A percentile compares a stretch with the other conserved stretches of the same genome.
These are phyloP conservation scores for Brasilioporus rufonigricans DNA, from an alignment of 768 basidiomycete species.

Conservation along the genomic window DNA sequence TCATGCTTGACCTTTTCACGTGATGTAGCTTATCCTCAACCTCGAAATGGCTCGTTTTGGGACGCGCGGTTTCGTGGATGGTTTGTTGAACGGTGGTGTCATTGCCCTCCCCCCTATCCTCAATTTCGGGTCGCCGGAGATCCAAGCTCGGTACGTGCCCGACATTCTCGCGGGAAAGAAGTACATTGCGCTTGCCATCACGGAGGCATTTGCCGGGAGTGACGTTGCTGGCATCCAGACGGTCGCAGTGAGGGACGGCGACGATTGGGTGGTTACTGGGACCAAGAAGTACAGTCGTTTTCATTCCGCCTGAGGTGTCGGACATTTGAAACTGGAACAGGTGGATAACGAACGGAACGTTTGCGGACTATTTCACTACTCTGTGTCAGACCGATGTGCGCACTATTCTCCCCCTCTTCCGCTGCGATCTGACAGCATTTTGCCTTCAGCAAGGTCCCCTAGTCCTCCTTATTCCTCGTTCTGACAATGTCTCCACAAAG, in stretches of 20 bases:
- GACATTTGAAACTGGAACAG: conserved; percentile 40
- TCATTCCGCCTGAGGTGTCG: background rate
- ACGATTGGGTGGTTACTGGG: conserved; percentile 85
- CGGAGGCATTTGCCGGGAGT: conserved; percentile 90
- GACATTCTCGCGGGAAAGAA: conserved; percentile 77
- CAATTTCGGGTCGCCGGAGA: conserved; percentile 79
- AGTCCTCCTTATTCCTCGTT: conserved; percentile 73
- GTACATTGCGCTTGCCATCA: conserved; percentile 86
- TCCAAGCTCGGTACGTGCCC: conserved; percentile 68
- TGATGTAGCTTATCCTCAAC: conserved; percentile 67
- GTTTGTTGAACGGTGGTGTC: conserved; percentile 74
- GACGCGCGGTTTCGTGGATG: conserved; percentile 86
- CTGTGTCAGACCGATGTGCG: conserved; percentile 67
- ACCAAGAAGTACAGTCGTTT: conserved; percentile 71
- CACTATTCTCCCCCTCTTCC: background rate
- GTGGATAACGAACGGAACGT: conserved; percentile 89
- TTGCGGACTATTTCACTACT: conserved; percentile 84
- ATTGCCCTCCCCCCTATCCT: conserved; percentile 89
- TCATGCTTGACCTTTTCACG: background rate
- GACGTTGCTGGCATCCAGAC: conserved; percentile 85
- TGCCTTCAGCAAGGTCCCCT: conserved; percentile 59
- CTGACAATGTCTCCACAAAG: conserved; percentile 75
- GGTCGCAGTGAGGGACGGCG: conserved; percentile 80
- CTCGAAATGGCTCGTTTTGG: conserved; percentile 82
- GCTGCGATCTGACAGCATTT: conserved; percentile 2